Evolutionary conservation across 371 early-diverging fungal genomes (phyloP).

Genomic region (Blakeslea trispora): DNA sequence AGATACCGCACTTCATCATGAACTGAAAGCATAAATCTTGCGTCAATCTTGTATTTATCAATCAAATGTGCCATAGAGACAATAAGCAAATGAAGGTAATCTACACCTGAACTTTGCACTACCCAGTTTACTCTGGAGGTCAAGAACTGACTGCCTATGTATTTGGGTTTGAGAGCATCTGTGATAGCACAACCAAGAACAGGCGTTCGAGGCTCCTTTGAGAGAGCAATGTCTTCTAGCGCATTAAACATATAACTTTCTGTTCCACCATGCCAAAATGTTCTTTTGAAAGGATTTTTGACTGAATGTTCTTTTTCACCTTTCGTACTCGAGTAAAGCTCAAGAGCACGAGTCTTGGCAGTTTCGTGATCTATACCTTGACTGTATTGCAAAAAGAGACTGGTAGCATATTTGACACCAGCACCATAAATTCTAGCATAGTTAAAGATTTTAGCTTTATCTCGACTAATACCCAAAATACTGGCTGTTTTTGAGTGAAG

Average conservation of each 20-base stretch:
- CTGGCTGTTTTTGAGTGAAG: slow-evolving; percentile 91
- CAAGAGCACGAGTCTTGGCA: slow-evolving; percentile 66
- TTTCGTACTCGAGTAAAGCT: slow-evolving; percentile 85
- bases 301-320: slow-evolving; percentile 63
- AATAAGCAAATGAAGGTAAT: slow-evolving; percentile 94
- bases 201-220: slow-evolving; percentile 83
- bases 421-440: slow-evolving; percentile 97
- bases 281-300: slow-evolving; percentile 29
- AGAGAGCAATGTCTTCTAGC: slow-evolving; percentile 83
- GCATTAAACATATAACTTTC: slow-evolving; percentile 96
- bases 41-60: slow-evolving; percentile 73
- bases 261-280: slow-evolving; percentile 91
- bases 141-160: slow-evolving; percentile 71
- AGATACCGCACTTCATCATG: slow-evolving; percentile 97
- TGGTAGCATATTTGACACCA: slow-evolving; percentile 82
- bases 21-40: slow-evolving; percentile 90
- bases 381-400: slow-evolving; percentile 80
- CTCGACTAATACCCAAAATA: slow-evolving; percentile 87
- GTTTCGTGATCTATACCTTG: slow-evolving; percentile 68
- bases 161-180: slow-evolving; percentile 73
- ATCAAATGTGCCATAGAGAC: slow-evolving; percentile 89
- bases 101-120: slow-evolving; percentile 98
- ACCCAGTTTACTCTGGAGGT: slow-evolving; percentile 97
- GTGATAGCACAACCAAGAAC: slow-evolving; percentile 88
- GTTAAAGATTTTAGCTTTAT: slow-evolving; percentile 95